phyloP scores from a whole-genome alignment of 2,329 filamentous ascomycete species.

The Xylariaceae sp. region DNA sequence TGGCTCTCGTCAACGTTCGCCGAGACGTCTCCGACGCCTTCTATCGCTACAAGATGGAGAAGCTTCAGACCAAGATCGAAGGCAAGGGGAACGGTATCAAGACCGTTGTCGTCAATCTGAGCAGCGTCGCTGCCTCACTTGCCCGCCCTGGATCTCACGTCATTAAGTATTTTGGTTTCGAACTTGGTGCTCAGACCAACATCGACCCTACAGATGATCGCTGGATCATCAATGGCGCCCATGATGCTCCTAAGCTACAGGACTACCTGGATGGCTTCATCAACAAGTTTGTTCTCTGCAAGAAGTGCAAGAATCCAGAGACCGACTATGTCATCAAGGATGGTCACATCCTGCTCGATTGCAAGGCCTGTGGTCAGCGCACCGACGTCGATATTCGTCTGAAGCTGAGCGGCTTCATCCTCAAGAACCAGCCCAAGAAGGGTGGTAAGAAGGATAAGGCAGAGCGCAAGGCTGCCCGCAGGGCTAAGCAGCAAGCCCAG shows the following conservation, averaged over 20 bases:
- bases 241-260: slow-evolving; percentile 92
- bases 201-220: slow-evolving; percentile 95
- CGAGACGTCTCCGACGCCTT: slow-evolving; percentile 97
- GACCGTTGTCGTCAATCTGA: slow-evolving; percentile 94
- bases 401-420: slow-evolving; percentile 94
- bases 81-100: slow-evolving; percentile 99
- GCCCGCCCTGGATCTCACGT: slow-evolving; percentile 90
- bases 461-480: slow-evolving; percentile 83
- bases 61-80: slow-evolving; percentile 97
- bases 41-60: slow-evolving; percentile 99
- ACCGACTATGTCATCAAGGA: slow-evolving; percentile 96
- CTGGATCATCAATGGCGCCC: slow-evolving; percentile 99
- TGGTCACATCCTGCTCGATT: slow-evolving; percentile 85
- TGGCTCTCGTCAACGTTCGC: slow-evolving; percentile 98
- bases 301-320: slow-evolving; percentile 99
- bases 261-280: slow-evolving; percentile 99
- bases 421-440: slow-evolving; percentile 91
- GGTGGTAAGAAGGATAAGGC: slow-evolving; percentile 93
- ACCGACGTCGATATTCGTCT: slow-evolving; percentile 86
- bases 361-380: slow-evolving; percentile 96
- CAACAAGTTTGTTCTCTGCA: slow-evolving; percentile 97
- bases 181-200: slow-evolving; percentile 97
- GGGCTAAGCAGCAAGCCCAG: slow-evolving; percentile 72
- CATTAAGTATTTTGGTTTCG: slow-evolving; percentile 99
- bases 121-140: slow-evolving; percentile 86